Evolutionary conservation across 2,329 filamentous ascomycete species (phyloP).

Genomic region (Pyricularia sp.): DNA sequence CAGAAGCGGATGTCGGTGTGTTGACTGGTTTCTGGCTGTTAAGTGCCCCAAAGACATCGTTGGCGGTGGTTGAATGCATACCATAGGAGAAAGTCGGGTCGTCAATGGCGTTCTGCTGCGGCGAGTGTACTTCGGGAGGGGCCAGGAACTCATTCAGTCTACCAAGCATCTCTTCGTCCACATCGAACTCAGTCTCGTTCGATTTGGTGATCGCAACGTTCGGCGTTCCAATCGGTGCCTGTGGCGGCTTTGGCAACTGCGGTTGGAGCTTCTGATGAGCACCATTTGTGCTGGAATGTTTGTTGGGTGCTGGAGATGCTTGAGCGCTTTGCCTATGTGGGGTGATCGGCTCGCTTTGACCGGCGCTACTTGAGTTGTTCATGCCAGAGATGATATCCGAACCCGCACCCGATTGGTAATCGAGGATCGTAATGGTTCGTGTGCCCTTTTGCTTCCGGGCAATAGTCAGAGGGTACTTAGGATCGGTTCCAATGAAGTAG

Average conservation of each 20-base stretch:
- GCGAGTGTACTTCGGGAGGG: slow-evolving; percentile 25
- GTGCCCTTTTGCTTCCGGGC: slow-evolving; percentile 5
- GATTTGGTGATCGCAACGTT: neutral
- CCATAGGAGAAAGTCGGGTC: slow-evolving; percentile 39
- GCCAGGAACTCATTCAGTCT: slow-evolving; percentile 40
- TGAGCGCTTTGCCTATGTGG: neutral
- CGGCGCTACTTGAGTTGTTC: neutral
- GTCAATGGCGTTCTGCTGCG: slow-evolving; percentile 9
- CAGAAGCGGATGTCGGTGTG: slow-evolving; percentile 21
- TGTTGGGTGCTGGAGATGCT: neutral
- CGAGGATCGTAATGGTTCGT: slow-evolving; percentile 8
- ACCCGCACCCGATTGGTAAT: neutral
- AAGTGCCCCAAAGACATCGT: slow-evolving; percentile 37
- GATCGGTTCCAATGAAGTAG: slow-evolving; percentile 10
- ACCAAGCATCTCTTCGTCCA: slow-evolving; percentile 32
- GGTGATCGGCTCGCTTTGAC: neutral
- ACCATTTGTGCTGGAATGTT: neutral
- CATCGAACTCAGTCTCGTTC: slow-evolving; percentile 4
- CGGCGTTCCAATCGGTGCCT: neutral
- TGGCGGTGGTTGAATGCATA: slow-evolving; percentile 42
- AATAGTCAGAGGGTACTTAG: slow-evolving; percentile 10
- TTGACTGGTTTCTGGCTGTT: slow-evolving; percentile 20
- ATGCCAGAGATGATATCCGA: neutral
- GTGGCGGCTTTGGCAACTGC: neutral
- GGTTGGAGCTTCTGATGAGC: neutral